These are phyloP conservation scores for Puccinia horiana DNA, from an alignment of 1,284 basidiomycete genomes.

Conservation along the genomic window DNA sequence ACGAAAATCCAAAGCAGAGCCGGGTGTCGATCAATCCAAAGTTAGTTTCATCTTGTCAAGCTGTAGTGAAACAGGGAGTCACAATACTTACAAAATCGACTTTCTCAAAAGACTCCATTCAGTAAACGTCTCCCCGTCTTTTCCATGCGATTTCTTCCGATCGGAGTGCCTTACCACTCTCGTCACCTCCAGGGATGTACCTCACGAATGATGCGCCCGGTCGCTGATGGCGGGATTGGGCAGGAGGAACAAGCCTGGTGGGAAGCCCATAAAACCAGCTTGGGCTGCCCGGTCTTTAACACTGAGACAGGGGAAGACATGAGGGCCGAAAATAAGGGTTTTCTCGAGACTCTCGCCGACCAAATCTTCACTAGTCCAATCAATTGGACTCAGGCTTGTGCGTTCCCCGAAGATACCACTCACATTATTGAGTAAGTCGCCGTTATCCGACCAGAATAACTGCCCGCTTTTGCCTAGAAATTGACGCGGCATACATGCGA, in stretches of 20 bases:
- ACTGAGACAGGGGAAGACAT: slow-evolving; percentile 88
- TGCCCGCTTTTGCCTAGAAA: background rate
- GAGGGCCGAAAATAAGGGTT: slow-evolving; percentile 60
- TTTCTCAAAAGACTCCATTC: slow-evolving; percentile 66
- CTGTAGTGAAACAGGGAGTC: background rate
- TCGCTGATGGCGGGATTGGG: slow-evolving; percentile 73
- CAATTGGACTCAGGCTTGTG: slow-evolving; percentile 83
- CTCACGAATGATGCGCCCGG: slow-evolving; percentile 63
- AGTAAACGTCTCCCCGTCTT: slow-evolving; percentile 94
- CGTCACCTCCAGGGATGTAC: slow-evolving; percentile 76
- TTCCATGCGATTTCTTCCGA: slow-evolving; percentile 86
- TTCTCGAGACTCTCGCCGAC: slow-evolving; percentile 68
- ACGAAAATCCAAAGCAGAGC: slow-evolving; percentile 82
- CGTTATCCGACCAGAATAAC: background rate
- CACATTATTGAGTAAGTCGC: slow-evolving; percentile 73
- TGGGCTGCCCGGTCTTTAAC: slow-evolving; percentile 83
- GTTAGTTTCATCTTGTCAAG: slow-evolving; percentile 37
- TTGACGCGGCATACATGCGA: background rate
- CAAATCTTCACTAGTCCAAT: slow-evolving; percentile 91
- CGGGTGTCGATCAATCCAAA: slow-evolving; percentile 89
- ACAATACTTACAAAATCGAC: no score
- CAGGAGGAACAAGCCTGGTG: slow-evolving; percentile 63
- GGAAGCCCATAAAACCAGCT: slow-evolving; percentile 73
- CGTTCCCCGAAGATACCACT: slow-evolving; percentile 83
- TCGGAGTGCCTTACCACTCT: slow-evolving; percentile 94